Evolutionary conservation across 805 yeast species (phyloP).

Genomic region (Metschnikowia chrysomelidarum): DNA sequence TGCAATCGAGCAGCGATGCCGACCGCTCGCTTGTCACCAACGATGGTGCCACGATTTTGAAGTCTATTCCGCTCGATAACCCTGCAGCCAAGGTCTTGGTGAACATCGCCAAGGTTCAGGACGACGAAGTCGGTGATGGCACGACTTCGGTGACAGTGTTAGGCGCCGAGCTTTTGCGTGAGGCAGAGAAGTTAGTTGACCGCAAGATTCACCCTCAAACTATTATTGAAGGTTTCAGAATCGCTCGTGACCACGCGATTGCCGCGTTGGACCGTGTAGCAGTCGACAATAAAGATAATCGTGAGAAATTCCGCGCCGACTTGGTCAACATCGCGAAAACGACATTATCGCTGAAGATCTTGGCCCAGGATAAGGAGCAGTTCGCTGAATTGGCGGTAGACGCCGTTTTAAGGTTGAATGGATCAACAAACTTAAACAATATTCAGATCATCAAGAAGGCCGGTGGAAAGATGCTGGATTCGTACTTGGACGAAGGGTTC

Average conservation of each 20-base stretch:
- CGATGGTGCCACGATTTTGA: constrained; percentile 97
- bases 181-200: constrained; percentile 90
- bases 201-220: constrained; percentile 97
- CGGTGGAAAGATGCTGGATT: constrained; percentile 90
- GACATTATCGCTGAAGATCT: constrained; percentile 87
- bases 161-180: constrained; percentile 87
- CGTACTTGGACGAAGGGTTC: constrained; percentile 95
- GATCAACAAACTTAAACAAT: constrained; percentile 84
- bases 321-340: constrained; percentile 87
- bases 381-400: constrained; percentile 91
- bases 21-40: constrained; percentile 83
- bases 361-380: constrained; percentile 90
- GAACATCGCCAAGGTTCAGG: constrained; percentile 93
- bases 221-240: constrained; percentile 91
- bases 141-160: constrained; percentile 94
- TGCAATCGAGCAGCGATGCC: constrained; percentile 76
- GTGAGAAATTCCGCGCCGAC: constrained; percentile 67
- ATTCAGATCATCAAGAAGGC: constrained; percentile 90
- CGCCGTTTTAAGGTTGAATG: constrained; percentile 84
- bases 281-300: constrained; percentile 62
- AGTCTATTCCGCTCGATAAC: constrained; percentile 90
- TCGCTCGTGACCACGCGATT: constrained; percentile 84
- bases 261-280: constrained; percentile 75
- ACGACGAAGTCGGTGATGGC: constrained; percentile 98
- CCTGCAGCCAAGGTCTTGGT: constrained; percentile 97